phyloP scores from a whole-genome alignment of 192 early-diverging fungal species.

The Globomyces pollinis-pini region DNA sequence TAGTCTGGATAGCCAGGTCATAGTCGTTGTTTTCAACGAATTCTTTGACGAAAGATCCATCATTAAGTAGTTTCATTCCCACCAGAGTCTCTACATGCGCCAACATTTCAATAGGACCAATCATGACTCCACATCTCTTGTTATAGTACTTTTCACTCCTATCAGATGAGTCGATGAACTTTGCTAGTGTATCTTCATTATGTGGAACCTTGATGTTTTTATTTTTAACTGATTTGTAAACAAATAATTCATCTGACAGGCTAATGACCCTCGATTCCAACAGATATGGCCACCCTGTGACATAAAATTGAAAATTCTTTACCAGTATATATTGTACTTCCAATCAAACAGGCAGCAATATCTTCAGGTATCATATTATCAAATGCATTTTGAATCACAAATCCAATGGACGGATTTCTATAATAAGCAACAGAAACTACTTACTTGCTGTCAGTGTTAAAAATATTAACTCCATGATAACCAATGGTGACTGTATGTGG shows the following conservation, averaged over 20 bases:
- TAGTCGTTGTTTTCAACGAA: conserved; percentile 28
- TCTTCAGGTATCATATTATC: conserved; percentile 45
- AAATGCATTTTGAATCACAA: conserved; percentile 48
- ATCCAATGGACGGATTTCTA: conserved; percentile 69
- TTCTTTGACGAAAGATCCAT: conserved; percentile 70
- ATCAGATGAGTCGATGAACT: conserved; percentile 54
- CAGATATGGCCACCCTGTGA: conserved; percentile 89
- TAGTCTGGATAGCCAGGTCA: conserved; percentile 57
- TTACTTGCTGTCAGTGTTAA: conserved; percentile 71
- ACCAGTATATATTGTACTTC: conserved; percentile 58
- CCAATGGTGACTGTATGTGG: conserved; percentile 58
- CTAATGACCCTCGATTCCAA: conserved; percentile 68
- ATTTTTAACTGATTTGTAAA: conserved; percentile 42
- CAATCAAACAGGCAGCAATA: conserved; percentile 46
- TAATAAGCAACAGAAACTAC: too few species aligned
- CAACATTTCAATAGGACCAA: conserved; percentile 57
- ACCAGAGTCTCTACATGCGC: conserved; percentile 53
- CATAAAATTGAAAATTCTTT: too few species aligned
- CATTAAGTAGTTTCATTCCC: conserved; percentile 54
- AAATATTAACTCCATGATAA: conserved; percentile 78
- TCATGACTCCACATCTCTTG: conserved; percentile 64
- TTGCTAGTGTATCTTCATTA: conserved; percentile 28
- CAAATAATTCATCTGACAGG: conserved; percentile 63
- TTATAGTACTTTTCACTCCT: conserved; percentile 53
- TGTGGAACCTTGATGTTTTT: conserved; percentile 23